These are phyloP conservation scores for Cyclotella baltica DNA, from an alignment of 108 stramenopile genomes.

Conservation along the genomic window DNA sequence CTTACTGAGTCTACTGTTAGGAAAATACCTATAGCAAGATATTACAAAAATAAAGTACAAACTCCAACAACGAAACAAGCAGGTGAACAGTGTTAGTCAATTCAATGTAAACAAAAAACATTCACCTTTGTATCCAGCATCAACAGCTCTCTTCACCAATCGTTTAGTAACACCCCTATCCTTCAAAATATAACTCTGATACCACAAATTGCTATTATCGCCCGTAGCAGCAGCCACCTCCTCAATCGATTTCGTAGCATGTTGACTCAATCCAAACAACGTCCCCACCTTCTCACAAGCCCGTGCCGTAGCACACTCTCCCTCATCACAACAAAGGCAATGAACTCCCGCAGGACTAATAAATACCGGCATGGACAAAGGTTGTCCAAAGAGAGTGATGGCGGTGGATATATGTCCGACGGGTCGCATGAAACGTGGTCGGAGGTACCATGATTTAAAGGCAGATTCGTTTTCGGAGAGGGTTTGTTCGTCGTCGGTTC, in stretches of 20 bases:
- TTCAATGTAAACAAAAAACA: background rate
- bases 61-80: background rate
- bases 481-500: conserved; percentile 81
- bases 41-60: background rate
- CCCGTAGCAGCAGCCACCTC: conserved; percentile 62
- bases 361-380: conserved; percentile 73
- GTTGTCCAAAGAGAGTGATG: conserved; percentile 57
- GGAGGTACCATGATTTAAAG: conserved; percentile 72
- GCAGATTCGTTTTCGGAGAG: conserved; percentile 60
- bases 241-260: conserved; percentile 83
- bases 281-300: conserved; percentile 58
- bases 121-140: conserved; percentile 68
- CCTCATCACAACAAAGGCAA: conserved; percentile 66
- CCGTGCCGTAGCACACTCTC: conserved; percentile 80
- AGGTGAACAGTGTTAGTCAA: background rate
- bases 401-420: conserved; percentile 60
- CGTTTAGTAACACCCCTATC: conserved; percentile 64
- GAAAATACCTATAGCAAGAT: conserved; percentile 57
- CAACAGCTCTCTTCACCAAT: conserved; percentile 68
- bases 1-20: conserved; percentile 86
- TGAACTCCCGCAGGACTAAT: conserved; percentile 82
- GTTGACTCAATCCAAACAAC: conserved; percentile 76
- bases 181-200: conserved; percentile 82
- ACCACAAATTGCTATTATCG: conserved; percentile 59
- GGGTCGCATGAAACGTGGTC: conserved; percentile 78